A percentile compares a stretch with the other conserved stretches of the same genome.
These are phyloP conservation scores for Lachnellula subtilissima DNA, from an alignment of 2,329 filamentous ascomycete species.

Conservation along the genomic window DNA sequence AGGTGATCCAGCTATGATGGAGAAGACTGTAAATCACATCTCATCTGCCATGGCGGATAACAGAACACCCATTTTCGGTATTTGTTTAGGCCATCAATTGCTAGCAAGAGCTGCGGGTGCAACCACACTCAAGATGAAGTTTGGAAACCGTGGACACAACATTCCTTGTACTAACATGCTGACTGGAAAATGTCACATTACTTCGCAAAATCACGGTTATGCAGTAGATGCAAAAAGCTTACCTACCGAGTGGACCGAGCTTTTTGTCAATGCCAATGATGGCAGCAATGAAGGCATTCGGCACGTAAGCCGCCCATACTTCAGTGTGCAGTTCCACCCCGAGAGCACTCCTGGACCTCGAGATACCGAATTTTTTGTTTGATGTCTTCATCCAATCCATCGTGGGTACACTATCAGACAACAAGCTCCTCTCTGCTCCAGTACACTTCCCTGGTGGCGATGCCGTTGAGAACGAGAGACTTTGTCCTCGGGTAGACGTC, in stretches of 20 bases:
- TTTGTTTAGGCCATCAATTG: conserved; percentile 92
- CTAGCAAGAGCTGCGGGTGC: conserved; percentile 85
- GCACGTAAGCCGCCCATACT: conserved; percentile 79
- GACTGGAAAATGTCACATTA: conserved; percentile 96
- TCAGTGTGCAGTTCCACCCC: conserved; percentile 99
- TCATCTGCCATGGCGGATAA: conserved; percentile 70
- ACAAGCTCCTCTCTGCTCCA: conserved; percentile 62
- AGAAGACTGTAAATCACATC: conserved; percentile 75
- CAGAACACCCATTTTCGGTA: conserved; percentile 86
- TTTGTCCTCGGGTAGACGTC: conserved; percentile 73
- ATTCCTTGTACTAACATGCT: conserved; percentile 96
- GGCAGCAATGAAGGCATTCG: conserved; percentile 97
- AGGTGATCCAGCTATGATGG: conserved; percentile 85
- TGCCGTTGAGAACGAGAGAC: conserved; percentile 69
- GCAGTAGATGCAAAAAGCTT: conserved; percentile 80
- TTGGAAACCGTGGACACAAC: conserved; percentile 97
- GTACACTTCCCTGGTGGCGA: conserved; percentile 86
- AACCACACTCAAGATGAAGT: conserved; percentile 93
- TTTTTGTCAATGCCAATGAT: conserved; percentile 98
- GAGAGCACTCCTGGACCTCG: conserved; percentile 93
- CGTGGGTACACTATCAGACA: conserved; percentile 62
- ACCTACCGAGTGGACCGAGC: conserved; percentile 77
- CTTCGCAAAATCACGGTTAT: conserved; percentile 96
- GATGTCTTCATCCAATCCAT: conserved; percentile 93
- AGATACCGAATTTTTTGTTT: conserved; percentile 91